phyloP scores from a whole-genome alignment of 192 early-diverging fungal species.

The Blastocladiella britannica region DNA sequence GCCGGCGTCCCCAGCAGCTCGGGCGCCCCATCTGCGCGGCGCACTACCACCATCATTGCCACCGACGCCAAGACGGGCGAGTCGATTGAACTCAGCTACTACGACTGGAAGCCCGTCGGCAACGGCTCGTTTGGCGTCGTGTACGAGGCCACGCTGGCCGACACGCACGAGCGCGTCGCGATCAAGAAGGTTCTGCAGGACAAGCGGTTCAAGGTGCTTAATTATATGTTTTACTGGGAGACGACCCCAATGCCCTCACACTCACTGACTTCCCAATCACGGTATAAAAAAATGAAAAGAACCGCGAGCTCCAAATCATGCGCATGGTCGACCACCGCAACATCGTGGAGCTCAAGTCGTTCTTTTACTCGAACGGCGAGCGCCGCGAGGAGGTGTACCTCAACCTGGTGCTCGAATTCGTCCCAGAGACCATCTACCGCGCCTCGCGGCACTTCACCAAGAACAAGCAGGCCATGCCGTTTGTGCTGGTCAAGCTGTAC shows the following conservation, averaged over 20 bases:
- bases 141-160: slow-evolving; percentile 73
- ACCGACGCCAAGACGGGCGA: slow-evolving; percentile 73
- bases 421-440: slow-evolving; percentile 91
- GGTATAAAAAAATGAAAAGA: slow-evolving; percentile 26
- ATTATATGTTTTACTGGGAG: not conserved
- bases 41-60: slow-evolving; percentile 36
- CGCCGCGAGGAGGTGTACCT: slow-evolving; percentile 89
- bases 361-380: slow-evolving; percentile 89
- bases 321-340: slow-evolving; percentile 77
- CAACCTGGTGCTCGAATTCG: slow-evolving; percentile 84
- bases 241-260: not conserved
- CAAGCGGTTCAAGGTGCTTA: slow-evolving; percentile 79
- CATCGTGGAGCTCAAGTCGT: slow-evolving; percentile 70
- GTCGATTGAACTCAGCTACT: slow-evolving; percentile 67
- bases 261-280: not conserved
- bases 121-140: slow-evolving; percentile 98
- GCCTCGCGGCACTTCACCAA: slow-evolving; percentile 77
- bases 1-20: not conserved
- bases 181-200: slow-evolving; percentile 99
- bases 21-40: not conserved
- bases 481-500: slow-evolving; percentile 88
- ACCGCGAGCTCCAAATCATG: slow-evolving; percentile 87
- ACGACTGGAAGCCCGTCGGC: slow-evolving; percentile 81
- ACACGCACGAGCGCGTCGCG: slow-evolving; percentile 62
- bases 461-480: slow-evolving; percentile 82